These are phyloP conservation scores for Saccharomycopsis fibuligera DNA, from an alignment of 805 yeast species.

Conservation along the genomic window DNA sequence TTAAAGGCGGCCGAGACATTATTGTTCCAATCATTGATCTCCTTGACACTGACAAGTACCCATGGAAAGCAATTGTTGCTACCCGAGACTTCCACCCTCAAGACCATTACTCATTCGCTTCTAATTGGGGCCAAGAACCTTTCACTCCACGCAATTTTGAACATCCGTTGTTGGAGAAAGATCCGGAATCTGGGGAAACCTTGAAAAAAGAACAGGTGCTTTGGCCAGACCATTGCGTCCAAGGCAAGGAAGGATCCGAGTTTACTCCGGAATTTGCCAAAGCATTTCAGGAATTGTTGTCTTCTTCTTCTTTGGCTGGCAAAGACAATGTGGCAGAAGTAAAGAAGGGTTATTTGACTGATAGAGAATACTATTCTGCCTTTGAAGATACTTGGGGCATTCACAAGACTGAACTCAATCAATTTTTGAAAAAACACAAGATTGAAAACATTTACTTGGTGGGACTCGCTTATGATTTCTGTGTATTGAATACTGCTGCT, in stretches of 20 bases:
- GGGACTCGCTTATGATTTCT: constrained; percentile 83
- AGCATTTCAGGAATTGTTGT: constrained; percentile 27
- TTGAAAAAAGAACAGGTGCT: constrained; percentile 36
- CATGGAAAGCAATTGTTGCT: constrained; percentile 62
- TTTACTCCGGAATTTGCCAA: constrained; percentile 46
- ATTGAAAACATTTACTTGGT: constrained; percentile 63
- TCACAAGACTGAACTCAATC: constrained; percentile 60
- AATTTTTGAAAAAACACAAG: constrained; percentile 34
- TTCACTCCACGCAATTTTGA: constrained; percentile 42
- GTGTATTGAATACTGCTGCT: constrained; percentile 72
- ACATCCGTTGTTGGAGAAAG: constrained; percentile 40
- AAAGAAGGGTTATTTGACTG: constrained; percentile 63
- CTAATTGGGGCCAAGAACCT: constrained; percentile 48
- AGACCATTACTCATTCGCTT: constrained; percentile 78
- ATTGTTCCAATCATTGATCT: constrained; percentile 47
- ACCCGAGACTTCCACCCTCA: constrained; percentile 88
- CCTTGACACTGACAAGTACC: constrained; percentile 32
- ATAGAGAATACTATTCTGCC: constrained; percentile 83
- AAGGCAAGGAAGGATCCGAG: constrained; percentile 58
- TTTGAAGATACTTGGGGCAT: constrained; percentile 74
- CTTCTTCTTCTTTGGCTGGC: neutral
- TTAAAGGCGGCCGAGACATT: constrained; percentile 52
- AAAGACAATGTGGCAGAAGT: constrained; percentile 39
- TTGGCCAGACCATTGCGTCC: constrained; percentile 94
- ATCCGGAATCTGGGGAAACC: constrained; percentile 26